Percentiles rank a stretch among this genome's conserved stretches.
Evolutionary conservation across 371 early-diverging fungal genomes (phyloP).

Genomic region (Haplosporangium sp.): DNA sequence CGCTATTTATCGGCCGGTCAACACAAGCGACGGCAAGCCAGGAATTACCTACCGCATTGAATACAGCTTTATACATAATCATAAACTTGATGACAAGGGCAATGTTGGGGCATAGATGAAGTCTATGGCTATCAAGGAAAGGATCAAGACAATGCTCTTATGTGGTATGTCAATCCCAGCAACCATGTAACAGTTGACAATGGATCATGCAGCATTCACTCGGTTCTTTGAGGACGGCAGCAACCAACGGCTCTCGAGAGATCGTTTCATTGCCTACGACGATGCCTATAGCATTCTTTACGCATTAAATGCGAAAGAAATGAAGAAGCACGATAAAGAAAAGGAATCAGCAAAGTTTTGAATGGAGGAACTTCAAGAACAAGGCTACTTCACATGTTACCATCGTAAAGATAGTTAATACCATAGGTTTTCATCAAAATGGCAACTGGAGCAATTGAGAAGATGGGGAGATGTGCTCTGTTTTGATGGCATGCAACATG

Average conservation of each 20-base stretch:
- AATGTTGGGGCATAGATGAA: conserved; percentile 5
- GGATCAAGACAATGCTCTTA: conserved; percentile 2
- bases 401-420: background rate
- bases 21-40: too few relatives aligned
- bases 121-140: background rate
- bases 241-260: background rate
- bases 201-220: background rate
- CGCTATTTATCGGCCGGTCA: too few relatives aligned
- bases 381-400: background rate
- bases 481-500: conserved; percentile 9
- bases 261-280: conserved; percentile 5
- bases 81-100: background rate
- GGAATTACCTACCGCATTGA: too few relatives aligned
- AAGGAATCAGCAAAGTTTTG: background rate
- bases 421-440: conserved; percentile 1
- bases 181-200: conserved; percentile 8
- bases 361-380: background rate
- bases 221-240: background rate
- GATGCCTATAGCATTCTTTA: conserved; percentile 8
- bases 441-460: conserved; percentile 7
- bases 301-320: background rate
- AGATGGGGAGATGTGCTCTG: conserved; percentile 7
- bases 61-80: conserved; percentile 4
- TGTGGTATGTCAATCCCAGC: conserved; percentile 1
- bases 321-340: background rate